Base-by-base conservation (phyloP, 2,329 filamentous ascomycete species). In the Immersiporthe knoxdaviesiana region DNA sequence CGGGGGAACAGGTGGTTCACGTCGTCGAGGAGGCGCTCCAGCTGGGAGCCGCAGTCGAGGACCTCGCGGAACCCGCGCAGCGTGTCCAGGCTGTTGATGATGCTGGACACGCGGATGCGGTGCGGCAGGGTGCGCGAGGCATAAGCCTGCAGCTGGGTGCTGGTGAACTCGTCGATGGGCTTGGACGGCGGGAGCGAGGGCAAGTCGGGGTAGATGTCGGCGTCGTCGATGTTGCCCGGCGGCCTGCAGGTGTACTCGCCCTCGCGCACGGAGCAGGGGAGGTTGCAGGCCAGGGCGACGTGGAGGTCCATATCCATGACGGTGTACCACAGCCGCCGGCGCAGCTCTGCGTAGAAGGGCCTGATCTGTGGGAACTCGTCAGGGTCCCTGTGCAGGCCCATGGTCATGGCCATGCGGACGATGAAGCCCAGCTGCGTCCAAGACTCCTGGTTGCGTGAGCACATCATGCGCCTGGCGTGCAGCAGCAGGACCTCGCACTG, bases 361-460 rank as follows among this genome's bases (percentile, higher is more conserved):
- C 80, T 79, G 65, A 88, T 82, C 39, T 82, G 81, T 3, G 80
- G 78, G 67, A 84, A 87, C 72, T 88, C 86, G 18, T 83, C 83
- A 2, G 86, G 85, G 66, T 88, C 86, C 4, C 85, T 81, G 72
- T 88, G 86, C 61, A 88, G 78, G 3, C 85, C 86, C 85, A 88
- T 87, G 2, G 83, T 84, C 85, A 88, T 88, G 39, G 85, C 86
- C 79, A 86, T 84, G 21, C 86, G 83, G 6, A 87, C 81, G 56
- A 88, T 82, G 65, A 82, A 81, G 6, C 86, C 86, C n/a, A 88
- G 77, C 67, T 86, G 84, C 18, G 82, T 81, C 86, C 86, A 88
- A 0, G 83, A 79, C 65, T 85, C 83, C 65, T 87, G 83, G 44
- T 83, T 80, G 10, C 82, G 81, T 11, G 80, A 77, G 30, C 80